Base-by-base conservation (phyloP, 176 grass and related monocot species). In the Eremochloa ophiuroides region DNA sequence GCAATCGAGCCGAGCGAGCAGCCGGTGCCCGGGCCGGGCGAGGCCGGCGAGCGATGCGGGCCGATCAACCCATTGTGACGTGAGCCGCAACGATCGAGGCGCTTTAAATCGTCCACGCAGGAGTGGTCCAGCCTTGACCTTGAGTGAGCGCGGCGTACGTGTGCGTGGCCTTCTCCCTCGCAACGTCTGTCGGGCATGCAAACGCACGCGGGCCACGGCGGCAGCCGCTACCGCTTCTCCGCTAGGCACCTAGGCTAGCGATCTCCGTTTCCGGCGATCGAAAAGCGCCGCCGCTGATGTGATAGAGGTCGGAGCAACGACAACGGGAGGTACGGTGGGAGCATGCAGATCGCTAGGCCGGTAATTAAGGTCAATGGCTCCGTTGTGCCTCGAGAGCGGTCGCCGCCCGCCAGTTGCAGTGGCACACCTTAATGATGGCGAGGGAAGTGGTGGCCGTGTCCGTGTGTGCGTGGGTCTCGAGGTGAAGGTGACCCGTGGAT, bases 201-300 rank as follows among this genome's bases (percentile, higher is more conserved):
- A 26, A 26, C 59, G 38, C 8, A 5, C 15, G 13, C 22, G 37
- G 37, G 37, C 50, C 50, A 7, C 62, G 62, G 62, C n/a, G 31
- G 66, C 14, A 3, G 48, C 50, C 50, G 29, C 28, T 41, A 69
- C 48, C 34, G 34, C 34, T 25, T 13, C 55, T 13, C 55, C 23
- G 56, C 23, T 10, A 13, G 56, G n/a, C n/a, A n/a, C n/a, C n/a
- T n/a, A n/a, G 10, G 17, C 55, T 20, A 37, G 33, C 31, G 65
- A 80, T 80, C 65, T 39, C 37, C 18, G 5, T 62, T 62, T 62
- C 56, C 29, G 69, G 56, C 28, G 69, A 74, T 83, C 70, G 42
- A 83, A 74, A 74, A 47, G 69, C 58, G 30, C 58, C 16, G 68
- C 41, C 37, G 62, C 73, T 76, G 73, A 76, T 84, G 73, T 35